Evolutionary conservation across 306 rosid genomes (phyloP), one percentile per base, ranked within the genome.

Genomic region (Nissolia schottii): DNA sequence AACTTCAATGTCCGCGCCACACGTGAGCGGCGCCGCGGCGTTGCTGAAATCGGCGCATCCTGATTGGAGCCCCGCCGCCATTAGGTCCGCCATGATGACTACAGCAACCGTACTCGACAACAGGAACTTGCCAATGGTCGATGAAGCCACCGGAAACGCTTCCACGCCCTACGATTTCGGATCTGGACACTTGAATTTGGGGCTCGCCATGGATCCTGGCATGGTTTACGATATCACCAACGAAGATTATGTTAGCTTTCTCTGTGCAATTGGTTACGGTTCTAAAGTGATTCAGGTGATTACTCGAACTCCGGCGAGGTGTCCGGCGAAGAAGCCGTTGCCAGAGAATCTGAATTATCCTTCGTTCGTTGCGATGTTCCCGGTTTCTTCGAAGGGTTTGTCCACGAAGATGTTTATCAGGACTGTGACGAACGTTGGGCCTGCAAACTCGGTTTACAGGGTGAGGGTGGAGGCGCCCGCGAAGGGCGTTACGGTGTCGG

Each of bases 1-100:
- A 2, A 93, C 98, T 1, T 93, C 97, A 9, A 93, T 93, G 98
- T 88, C 98, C 51, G 83, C 88, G n/a, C 98, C 98, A 5, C 98
- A 93, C 32, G 93, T 93, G 0, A 87, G 92, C 7, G 98, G 98
- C 4, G 97, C 97, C 0, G 97, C 97, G 1, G 97, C 97, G 12
- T 53, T 90, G 80, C 73, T 93, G 3, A 93, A 93, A 75, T 90
- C 98, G 1, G 96, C 98, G 0, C 97, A 93, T 41, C 98, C 87
- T 0, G 90, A 88, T 78, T 93, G 98, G 98, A 85, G 89, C 71
- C 98, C 98, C 1, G 93, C 97, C 5, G 92, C 89, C 12, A 57
- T 93, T 14, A 79, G 96, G 51, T 93, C 98, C 15, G 96, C 98
- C 4, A 80, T 93, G 87, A 93, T 93, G 98, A 93, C 98, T 0